Evolutionary conservation across 2,329 filamentous ascomycete genomes (phyloP), one percentile per base, ranked within the genome.

Genomic region (Stagonosporopsis tanaceti): DNA sequence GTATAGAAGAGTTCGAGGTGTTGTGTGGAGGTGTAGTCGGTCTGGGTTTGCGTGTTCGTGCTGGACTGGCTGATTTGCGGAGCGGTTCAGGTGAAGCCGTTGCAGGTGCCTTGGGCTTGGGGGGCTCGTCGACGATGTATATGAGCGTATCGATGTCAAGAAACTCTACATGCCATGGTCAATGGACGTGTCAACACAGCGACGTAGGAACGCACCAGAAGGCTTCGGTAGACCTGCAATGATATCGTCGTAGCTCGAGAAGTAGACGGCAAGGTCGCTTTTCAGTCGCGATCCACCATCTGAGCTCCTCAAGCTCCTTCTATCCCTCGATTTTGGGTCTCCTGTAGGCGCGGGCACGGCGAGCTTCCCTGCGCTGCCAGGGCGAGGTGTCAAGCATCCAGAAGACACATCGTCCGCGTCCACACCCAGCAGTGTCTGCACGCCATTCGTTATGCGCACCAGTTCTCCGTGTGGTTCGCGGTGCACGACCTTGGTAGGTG

Each of bases 211-310:
- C 66, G 75, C 84, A 93, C 93, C 89, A 67, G 89, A 82, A 77
- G 93, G 89, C 68, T 89, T 89, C 37, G 88, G 86, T 62, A 92
- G 89, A 72, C 96, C 91, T 61, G 91, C 93, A 78, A 98, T 92
- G 65, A 97, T 86, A 74, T 96, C 92, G 77, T 97, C 93, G 77
- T 97, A 98, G 71, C 96, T 93, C 50, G 91, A 88, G 72, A 98
- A 97, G 78, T 97, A 98, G 45, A 87, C 85, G 35, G 93, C 89
- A 60, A 98, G 83, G 72, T 97, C 93, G 78, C 93, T 97, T 82
- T 96, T 97, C 78, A 93, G 89, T 66, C 92, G 85, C 48, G 89
- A 89, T 11, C 89, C 90, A 69, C 85, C 85, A 73, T 96, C 92
- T 70, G 96, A 91, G 50, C 92, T 96, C 61, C 94, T 87, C 74